Evolutionary conservation across 1,139 yeast species (phyloP).

Genomic region (Yamadazyma trypodendri): DNA sequence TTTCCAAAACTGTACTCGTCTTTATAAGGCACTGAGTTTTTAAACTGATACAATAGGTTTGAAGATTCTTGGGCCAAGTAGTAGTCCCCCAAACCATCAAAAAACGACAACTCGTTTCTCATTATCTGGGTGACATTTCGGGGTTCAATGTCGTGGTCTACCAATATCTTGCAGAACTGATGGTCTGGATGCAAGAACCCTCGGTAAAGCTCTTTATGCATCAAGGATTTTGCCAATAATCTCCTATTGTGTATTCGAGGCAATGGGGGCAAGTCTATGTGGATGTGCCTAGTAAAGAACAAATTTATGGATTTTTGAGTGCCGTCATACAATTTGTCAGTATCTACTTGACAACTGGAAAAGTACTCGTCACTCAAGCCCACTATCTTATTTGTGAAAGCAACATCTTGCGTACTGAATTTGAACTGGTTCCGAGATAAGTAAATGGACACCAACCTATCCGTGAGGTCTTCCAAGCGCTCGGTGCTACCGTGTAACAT

Average conservation of each 20-base stretch:
- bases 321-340: conserved; percentile 20
- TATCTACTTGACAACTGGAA: conserved; percentile 21
- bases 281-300: conserved; percentile 25
- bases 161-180: conserved; percentile 26
- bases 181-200: conserved; percentile 33
- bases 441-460: conserved; percentile 32
- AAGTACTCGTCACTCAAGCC: conserved; percentile 24
- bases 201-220: conserved; percentile 42
- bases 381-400: conserved; percentile 10
- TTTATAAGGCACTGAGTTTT: conserved; percentile 19
- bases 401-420: conserved; percentile 10
- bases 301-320: conserved; percentile 20
- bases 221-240: conserved; percentile 35
- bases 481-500: conserved; percentile 24
- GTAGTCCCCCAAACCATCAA: conserved; percentile 47
- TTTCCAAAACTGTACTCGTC: conserved; percentile 15
- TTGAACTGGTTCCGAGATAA: conserved; percentile 21
- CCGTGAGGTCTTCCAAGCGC: conserved; percentile 28
- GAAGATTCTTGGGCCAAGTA: conserved; percentile 41
- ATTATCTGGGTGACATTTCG: conserved; percentile 24
- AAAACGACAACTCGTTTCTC: conserved; percentile 39
- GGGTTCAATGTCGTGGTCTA: conserved; percentile 16
- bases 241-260: conserved; percentile 33
- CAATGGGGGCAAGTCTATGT: conserved; percentile 34
- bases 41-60: conserved; percentile 33